phyloP scores from a whole-genome alignment of 2,329 filamentous ascomycete genomes.

The Alternaria sp. region DNA sequence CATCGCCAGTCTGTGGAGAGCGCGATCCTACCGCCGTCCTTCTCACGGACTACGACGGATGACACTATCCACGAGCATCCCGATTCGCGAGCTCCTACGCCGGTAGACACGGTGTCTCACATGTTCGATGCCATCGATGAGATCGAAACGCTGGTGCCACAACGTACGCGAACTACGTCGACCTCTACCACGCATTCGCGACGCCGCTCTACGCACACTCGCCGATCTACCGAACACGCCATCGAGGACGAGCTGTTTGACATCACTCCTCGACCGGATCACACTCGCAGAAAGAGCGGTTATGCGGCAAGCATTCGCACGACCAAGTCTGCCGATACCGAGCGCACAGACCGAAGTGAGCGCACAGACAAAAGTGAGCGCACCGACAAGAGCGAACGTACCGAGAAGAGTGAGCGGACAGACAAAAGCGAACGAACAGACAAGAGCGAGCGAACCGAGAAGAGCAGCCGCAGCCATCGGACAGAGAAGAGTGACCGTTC shows the following conservation, averaged over 20 bases:
- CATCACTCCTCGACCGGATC: conserved; percentile 24
- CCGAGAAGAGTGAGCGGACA: conserved; percentile 21
- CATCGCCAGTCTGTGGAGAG: conserved; percentile 28
- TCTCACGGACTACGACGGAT: conserved; percentile 18
- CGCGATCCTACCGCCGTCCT: conserved; percentile 28
- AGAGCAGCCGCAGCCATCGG: conserved; percentile 13
- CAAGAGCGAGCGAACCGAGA: conserved; percentile 18
- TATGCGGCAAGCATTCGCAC: conserved; percentile 36
- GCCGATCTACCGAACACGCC: conserved; percentile 24
- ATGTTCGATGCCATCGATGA: conserved; percentile 46
- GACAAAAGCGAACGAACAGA: conserved; percentile 26
- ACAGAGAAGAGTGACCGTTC: conserved; percentile 25
- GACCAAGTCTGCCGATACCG: conserved; percentile 27
- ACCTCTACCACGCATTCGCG: conserved; percentile 30
- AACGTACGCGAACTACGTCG: conserved; percentile 28
- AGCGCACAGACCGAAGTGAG: conserved; percentile 26
- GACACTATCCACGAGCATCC: conserved; percentile 26
- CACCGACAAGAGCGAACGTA: conserved; percentile 26
- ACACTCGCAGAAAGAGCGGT: conserved; percentile 37
- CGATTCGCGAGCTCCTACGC: conserved; percentile 33
- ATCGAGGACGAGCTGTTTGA: conserved; percentile 33
- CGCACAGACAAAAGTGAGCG: conserved; percentile 27
- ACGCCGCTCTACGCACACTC: conserved; percentile 39
- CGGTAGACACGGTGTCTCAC: conserved; percentile 37
- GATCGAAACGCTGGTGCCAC: conserved; percentile 40